Percentiles rank a stretch among this genome's conserved stretches.
Conservation (phyloP, 1,284 basidiomycete species). For the Heterobasidion occidentale region DNA sequence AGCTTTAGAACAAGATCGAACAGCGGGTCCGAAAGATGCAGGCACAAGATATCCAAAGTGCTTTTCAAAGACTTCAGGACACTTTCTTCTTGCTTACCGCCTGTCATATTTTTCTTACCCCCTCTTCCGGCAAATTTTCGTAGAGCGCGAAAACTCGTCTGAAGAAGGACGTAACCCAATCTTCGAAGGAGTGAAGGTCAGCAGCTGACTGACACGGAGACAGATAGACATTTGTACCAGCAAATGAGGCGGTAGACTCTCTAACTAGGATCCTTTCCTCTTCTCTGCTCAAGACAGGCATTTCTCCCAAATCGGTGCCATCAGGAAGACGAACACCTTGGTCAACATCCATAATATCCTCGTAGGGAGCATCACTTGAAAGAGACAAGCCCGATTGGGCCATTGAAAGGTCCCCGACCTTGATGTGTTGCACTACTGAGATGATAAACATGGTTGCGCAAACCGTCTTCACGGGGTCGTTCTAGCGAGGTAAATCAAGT, state of each 20-base stretch:
- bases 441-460: slow-evolving; percentile 78
- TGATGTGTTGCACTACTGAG: slow-evolving; percentile 68
- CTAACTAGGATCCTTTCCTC: slow-evolving; percentile 72
- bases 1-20: slow-evolving; percentile 85
- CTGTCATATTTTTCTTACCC: slow-evolving; percentile 71
- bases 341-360: slow-evolving; percentile 49
- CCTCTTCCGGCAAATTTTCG: slow-evolving; percentile 95
- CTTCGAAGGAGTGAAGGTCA: slow-evolving; percentile 24
- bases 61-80: slow-evolving; percentile 80
- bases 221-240: slow-evolving; percentile 37
- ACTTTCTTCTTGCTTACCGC: slow-evolving; percentile 81
- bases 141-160: slow-evolving; percentile 82
- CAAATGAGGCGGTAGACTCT: slow-evolving; percentile 75
- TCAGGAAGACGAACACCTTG: slow-evolving; percentile 40
- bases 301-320: slow-evolving; percentile 43
- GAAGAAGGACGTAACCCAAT: slow-evolving; percentile 89
- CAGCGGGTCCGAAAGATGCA: slow-evolving; percentile 82
- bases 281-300: slow-evolving; percentile 44
- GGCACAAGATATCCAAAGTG: slow-evolving; percentile 80
- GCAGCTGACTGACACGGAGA: neutral
- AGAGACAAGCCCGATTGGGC: slow-evolving; percentile 46
- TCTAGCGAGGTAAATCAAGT: slow-evolving; percentile 34
- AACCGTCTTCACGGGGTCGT: slow-evolving; percentile 90
- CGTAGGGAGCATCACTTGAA: slow-evolving; percentile 42
- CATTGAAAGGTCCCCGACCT: slow-evolving; percentile 73